Percentiles rank a stretch among this genome's conserved stretches.
Conservation (phyloP, 2,329 filamentous ascomycete genomes). For the Calycina marina region DNA sequence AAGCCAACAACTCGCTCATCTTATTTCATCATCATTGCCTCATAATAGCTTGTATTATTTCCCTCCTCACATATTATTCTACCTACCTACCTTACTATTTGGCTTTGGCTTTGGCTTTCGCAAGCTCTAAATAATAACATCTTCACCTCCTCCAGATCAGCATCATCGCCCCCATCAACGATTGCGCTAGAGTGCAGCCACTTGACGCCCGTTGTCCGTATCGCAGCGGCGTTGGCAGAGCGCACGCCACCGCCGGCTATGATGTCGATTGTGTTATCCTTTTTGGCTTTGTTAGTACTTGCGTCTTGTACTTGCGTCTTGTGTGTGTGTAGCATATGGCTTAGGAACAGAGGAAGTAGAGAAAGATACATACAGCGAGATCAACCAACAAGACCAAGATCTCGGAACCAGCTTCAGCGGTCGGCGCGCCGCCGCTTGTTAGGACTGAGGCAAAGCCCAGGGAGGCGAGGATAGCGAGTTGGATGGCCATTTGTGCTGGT, state of each 20-base stretch:
- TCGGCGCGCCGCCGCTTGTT: constrained; percentile 29
- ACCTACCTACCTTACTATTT: too few relatives aligned
- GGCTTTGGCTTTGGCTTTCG: too few relatives aligned
- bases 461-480: constrained; percentile 5
- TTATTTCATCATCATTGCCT: too few relatives aligned
- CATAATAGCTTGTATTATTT: too few relatives aligned
- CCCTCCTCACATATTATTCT: too few relatives aligned
- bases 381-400: constrained; percentile 19
- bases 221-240: constrained; percentile 25
- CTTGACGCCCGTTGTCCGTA: constrained; percentile 22
- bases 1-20: too few relatives aligned
- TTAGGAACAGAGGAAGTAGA: too few relatives aligned
- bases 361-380: constrained; percentile 13
- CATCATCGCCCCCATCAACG: constrained; percentile 20
- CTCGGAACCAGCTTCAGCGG: constrained; percentile 9
- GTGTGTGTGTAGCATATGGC: too few relatives aligned
- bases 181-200: constrained; percentile 32
- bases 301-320: neutral
- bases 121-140: too few relatives aligned
- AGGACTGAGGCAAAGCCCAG: constrained; percentile 33
- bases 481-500: neutral
- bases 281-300: neutral
- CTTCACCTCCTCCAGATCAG: constrained; percentile 14
- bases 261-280: constrained; percentile 24
- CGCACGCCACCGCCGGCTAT: constrained; percentile 37